Evolutionary conservation across 2,329 filamentous ascomycete species (phyloP).

Genomic region (Cladosporium sp.): DNA sequence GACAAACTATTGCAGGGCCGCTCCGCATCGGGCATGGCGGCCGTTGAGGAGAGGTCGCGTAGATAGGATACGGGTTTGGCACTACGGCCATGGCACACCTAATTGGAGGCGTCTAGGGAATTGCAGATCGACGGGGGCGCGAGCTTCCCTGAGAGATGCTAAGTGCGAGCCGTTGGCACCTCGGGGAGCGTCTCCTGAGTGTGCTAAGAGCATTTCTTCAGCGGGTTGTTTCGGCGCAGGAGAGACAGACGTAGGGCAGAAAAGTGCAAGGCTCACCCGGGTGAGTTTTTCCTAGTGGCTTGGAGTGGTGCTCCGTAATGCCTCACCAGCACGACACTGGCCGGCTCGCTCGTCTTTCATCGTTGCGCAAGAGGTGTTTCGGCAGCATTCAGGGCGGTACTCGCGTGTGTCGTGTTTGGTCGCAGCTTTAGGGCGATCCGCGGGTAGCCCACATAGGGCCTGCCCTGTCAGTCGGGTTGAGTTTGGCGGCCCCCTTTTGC

Average conservation of each 20-base stretch:
- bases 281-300: background rate
- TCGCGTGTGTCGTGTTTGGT: slow-evolving; percentile 9
- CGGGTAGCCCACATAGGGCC: slow-evolving; percentile 15
- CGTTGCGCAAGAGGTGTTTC: slow-evolving; percentile 6
- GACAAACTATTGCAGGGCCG: slow-evolving; percentile 17
- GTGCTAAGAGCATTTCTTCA: background rate
- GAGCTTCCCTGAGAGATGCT: slow-evolving; percentile 11
- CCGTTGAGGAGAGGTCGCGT: slow-evolving; percentile 20
- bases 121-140: slow-evolving; percentile 16
- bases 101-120: slow-evolving; percentile 13
- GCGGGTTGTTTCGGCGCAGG: background rate
- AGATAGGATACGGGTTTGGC: slow-evolving; percentile 17
- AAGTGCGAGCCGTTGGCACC: background rate
- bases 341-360: background rate
- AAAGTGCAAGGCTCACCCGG: background rate
- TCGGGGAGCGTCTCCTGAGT: background rate
- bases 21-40: slow-evolving; percentile 16
- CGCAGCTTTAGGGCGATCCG: slow-evolving; percentile 13
- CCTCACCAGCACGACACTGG: background rate
- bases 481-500: slow-evolving; percentile 11
- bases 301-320: background rate
- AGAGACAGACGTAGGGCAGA: background rate
- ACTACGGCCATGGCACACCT: slow-evolving; percentile 12
- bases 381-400: slow-evolving; percentile 1
- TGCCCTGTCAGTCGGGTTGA: slow-evolving; percentile 2